Conservation (phyloP, 2,329 filamentous ascomycete species). For the Phialophora expanda region DNA sequence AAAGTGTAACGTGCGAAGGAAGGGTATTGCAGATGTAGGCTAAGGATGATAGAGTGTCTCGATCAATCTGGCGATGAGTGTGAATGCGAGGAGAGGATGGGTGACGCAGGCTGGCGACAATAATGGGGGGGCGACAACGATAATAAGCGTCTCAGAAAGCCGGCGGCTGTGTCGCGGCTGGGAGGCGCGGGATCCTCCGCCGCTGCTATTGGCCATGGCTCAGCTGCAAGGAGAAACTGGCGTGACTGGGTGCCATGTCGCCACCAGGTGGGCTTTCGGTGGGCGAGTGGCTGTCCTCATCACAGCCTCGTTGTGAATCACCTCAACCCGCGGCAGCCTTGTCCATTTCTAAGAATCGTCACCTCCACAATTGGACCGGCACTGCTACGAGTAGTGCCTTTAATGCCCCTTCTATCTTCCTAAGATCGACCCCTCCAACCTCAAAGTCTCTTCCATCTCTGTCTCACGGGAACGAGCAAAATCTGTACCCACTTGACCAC, state of each 20-base stretch:
- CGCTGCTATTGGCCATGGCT: neutral
- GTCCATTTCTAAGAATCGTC: neutral
- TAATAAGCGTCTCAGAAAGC: slow-evolving; percentile 11
- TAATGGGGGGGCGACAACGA: neutral
- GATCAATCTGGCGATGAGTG: slow-evolving; percentile 30
- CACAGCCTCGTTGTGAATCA: neutral
- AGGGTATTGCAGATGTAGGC: neutral
- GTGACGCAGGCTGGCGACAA: slow-evolving; percentile 8
- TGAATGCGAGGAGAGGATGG: slow-evolving; percentile 4
- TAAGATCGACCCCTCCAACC: neutral
- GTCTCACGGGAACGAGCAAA: neutral
- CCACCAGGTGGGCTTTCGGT: neutral
- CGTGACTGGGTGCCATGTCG: neutral
- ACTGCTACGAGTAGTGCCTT: neutral
- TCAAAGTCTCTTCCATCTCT: neutral
- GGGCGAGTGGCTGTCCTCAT: neutral
- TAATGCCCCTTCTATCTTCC: neutral
- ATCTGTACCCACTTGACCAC: neutral
- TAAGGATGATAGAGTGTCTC: slow-evolving; percentile 31
- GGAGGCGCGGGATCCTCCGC: neutral
- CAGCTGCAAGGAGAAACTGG: neutral
- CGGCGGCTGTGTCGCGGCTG: neutral
- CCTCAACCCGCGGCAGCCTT: neutral
- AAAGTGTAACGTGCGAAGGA: neutral
- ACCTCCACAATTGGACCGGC: neutral